Evolutionary conservation across 2,329 filamentous ascomycete species (phyloP), one percentile per base, ranked within the genome.

Genomic region (Nemania sp.): DNA sequence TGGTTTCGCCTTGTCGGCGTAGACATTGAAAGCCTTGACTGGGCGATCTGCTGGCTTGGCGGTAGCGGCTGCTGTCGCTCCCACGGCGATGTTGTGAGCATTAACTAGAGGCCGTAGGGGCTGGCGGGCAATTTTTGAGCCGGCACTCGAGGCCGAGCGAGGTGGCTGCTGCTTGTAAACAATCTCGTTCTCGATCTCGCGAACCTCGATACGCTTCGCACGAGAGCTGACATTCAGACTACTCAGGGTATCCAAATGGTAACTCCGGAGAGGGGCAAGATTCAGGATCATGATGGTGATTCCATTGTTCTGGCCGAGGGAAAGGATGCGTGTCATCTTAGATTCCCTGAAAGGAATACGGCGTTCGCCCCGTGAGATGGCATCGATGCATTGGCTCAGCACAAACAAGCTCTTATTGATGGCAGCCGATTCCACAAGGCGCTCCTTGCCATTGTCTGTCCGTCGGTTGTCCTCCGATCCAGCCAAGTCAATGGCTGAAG

Each of bases 351-450:
- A 98, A 0, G 95, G 94, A 70, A 98, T 94, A 35, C 94, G 86
- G 68, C 83, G 85, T 73, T 89, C 86, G 34, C 86, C 85, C 21
- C 85, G 80, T 1, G 90, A 90, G 72, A 98, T 98, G 57, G 94
- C 94, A 73, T 98, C 94, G 54, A 98, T 94, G 70, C 94, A 98
- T 74, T 97, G 92, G 45, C 92, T 94, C 50, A 98, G 79, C 17
- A 97, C 93, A 71, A 98, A 98, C 6, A 98, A 81, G 65, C 91
- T 96, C 79, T 97, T 98, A 83, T 98, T 98, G 80, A 98, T 98
- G 71, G 91, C 94, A 0, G 94, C 92, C 40, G 92, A 97, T 76
- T 98, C 94, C n/a, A 97, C 86, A 73, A 98, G 81, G 25, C 94
- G 85, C 75, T 97, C 92, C 74, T 93, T 95, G 69, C 89, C 92